These are phyloP conservation scores for Xerocomellus intermedius DNA, from an alignment of 768 basidiomycete genomes.

Conservation along the genomic window DNA sequence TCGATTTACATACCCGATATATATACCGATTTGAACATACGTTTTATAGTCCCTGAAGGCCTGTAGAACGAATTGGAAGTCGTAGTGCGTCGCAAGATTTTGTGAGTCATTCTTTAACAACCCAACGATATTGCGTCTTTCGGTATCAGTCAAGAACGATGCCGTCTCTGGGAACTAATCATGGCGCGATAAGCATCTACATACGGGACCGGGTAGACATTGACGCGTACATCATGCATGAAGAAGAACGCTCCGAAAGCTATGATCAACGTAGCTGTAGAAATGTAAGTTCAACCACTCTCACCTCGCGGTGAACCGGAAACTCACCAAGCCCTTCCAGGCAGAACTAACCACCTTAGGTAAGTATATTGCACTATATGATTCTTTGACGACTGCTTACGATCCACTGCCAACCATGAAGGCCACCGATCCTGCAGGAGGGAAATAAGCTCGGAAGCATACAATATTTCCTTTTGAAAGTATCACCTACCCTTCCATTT, in stretches of 20 bases:
- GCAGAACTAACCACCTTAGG: conserved; percentile 24
- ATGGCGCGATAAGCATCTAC: neutral
- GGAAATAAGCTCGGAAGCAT: neutral
- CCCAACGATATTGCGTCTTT: conserved; percentile 38
- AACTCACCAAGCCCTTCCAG: conserved; percentile 27
- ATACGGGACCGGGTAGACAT: neutral
- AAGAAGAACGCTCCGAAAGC: conserved; percentile 40
- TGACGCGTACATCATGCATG: conserved; percentile 48
- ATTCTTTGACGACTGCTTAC: conserved; percentile 19
- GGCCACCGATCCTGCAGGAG: conserved; percentile 22
- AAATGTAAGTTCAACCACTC: neutral
- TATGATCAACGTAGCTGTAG: conserved; percentile 19
- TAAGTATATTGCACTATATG: conserved; percentile 7
- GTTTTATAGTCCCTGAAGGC: conserved; percentile 48
- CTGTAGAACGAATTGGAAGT: conserved; percentile 47
- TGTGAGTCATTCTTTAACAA: conserved; percentile 43
- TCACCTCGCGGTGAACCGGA: neutral
- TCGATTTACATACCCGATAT: conserved; percentile 36
- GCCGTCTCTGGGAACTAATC: conserved; percentile 57
- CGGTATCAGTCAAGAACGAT: conserved; percentile 47
- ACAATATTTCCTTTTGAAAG: conserved; percentile 10
- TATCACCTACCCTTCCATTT: conserved; percentile 32
- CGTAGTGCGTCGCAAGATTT: conserved; percentile 45
- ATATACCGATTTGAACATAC: conserved; percentile 35
- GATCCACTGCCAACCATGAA: conserved; percentile 40